Conservation (phyloP, 495 filamentous ascomycete genomes). For the Recurvomyces mirabilis region DNA sequence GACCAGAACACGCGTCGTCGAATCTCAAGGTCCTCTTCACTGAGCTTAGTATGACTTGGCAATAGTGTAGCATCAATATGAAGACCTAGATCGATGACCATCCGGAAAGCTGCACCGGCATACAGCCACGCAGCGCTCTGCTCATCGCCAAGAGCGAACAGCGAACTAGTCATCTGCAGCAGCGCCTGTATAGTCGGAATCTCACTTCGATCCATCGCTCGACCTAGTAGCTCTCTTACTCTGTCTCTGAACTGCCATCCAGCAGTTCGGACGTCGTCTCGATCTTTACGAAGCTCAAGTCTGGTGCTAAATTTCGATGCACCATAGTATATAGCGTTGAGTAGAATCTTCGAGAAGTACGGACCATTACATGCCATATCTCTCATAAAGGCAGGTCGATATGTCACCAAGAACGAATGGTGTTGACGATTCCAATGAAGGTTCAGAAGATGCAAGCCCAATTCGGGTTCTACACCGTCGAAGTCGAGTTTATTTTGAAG, state of each 20-base stretch:
- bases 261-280: not conserved
- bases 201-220: conserved; percentile 33
- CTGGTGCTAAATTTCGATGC: conserved; percentile 32
- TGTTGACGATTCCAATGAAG: conserved; percentile 36
- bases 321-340: conserved; percentile 38
- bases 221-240: conserved; percentile 27
- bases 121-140: conserved; percentile 38
- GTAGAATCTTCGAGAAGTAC: conserved; percentile 37
- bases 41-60: conserved; percentile 18
- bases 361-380: conserved; percentile 34
- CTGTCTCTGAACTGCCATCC: not conserved
- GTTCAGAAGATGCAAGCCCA: conserved; percentile 34
- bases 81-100: conserved; percentile 39
- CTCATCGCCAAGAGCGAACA: conserved; percentile 34
- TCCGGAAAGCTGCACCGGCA: conserved; percentile 35
- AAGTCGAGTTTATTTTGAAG: conserved; percentile 23
- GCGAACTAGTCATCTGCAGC: conserved; percentile 32
- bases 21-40: conserved; percentile 36
- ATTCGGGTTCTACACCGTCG: conserved; percentile 33
- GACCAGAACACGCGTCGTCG: conserved; percentile 35
- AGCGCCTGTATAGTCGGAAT: conserved; percentile 40
- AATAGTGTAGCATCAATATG: conserved; percentile 26
- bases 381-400: conserved; percentile 34
- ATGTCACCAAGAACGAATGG: conserved; percentile 28
- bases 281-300: not conserved